Percentiles rank a stretch among this genome's conserved stretches.
phyloP scores from a whole-genome alignment of 2,329 filamentous ascomycete species.

The Fusarium chuoi region DNA sequence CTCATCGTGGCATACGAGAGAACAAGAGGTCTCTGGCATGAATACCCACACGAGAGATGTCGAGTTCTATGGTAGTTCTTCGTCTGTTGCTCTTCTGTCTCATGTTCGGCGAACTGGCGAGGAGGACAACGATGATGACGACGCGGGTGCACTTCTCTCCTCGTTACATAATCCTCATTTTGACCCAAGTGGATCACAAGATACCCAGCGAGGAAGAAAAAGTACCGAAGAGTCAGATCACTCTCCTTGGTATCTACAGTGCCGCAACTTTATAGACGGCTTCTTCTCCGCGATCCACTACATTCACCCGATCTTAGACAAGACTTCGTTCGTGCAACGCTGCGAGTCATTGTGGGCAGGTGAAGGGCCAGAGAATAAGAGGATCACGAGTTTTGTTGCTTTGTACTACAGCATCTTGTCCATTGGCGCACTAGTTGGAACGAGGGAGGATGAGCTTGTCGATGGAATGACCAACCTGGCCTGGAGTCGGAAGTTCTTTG shows the following conservation, averaged over 20 bases:
- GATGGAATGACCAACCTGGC: not conserved
- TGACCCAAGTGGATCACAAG: not conserved
- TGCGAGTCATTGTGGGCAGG: not conserved
- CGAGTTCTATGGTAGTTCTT: not conserved
- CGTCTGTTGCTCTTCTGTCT: fast-evolving
- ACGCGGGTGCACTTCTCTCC: not conserved
- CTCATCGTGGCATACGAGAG: not conserved
- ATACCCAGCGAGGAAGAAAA: not conserved
- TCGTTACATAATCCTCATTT: not conserved
- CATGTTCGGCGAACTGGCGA: not conserved
- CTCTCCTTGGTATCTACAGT: not conserved
- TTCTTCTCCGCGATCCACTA: not conserved
- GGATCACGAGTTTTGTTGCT: not conserved
- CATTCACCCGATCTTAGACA: not conserved
- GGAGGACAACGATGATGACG: not conserved
- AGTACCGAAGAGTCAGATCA: not conserved
- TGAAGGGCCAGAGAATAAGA: not conserved
- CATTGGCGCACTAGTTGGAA: fast-evolving
- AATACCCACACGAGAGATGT: not conserved
- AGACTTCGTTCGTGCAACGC: not conserved
- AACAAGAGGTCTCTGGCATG: not conserved
- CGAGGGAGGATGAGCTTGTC: not conserved
- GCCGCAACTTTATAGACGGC: not conserved
- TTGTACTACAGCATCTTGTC: not conserved
- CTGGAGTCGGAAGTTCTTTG: not conserved